Conservation (phyloP, 1,284 basidiomycete genomes). For the Cutaneotrichosporon curvatum region DNA sequence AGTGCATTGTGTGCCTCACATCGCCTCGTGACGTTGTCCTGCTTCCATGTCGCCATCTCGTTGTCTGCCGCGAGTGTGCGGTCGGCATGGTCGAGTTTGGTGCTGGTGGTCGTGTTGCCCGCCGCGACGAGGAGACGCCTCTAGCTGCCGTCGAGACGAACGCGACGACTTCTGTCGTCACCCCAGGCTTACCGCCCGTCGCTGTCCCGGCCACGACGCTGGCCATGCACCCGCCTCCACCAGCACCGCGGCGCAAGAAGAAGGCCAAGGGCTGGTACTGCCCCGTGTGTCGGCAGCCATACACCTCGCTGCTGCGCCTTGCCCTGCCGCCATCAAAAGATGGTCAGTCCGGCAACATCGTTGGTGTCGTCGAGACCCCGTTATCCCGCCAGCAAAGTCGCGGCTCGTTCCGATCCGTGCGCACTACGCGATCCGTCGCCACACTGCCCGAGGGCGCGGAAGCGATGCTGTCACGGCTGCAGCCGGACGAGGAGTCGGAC, state of each 20-base stretch:
- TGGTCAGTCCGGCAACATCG: conserved; percentile 6
- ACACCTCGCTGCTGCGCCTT: conserved; percentile 75
- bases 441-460: conserved; percentile 46
- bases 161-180: too few relatives aligned
- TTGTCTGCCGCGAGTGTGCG: conserved; percentile 84
- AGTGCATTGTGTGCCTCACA: conserved; percentile 80
- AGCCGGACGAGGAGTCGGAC: conserved; percentile 13
- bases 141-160: too few relatives aligned
- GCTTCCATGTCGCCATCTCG: conserved; percentile 79
- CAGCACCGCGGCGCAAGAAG: conserved; percentile 59
- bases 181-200: too few relatives aligned
- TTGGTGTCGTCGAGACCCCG: conserved; percentile 1
- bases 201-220: conserved; percentile 16
- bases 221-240: conserved; percentile 44
- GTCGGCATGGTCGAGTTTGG: conserved; percentile 92
- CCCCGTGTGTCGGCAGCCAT: conserved; percentile 84
- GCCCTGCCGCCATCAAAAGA: conserved; percentile 59
- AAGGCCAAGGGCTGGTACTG: conserved; percentile 94
- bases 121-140: conserved; percentile 16
- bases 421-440: conserved; percentile 26
- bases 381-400: conserved; percentile 16
- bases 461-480: conserved; percentile 37
- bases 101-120: conserved; percentile 66
- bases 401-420: conserved; percentile 23
- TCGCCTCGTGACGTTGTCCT: conserved; percentile 80